Evolutionary conservation across 441 rosid genomes (phyloP).

Genomic region (Gossypium trilobum): DNA sequence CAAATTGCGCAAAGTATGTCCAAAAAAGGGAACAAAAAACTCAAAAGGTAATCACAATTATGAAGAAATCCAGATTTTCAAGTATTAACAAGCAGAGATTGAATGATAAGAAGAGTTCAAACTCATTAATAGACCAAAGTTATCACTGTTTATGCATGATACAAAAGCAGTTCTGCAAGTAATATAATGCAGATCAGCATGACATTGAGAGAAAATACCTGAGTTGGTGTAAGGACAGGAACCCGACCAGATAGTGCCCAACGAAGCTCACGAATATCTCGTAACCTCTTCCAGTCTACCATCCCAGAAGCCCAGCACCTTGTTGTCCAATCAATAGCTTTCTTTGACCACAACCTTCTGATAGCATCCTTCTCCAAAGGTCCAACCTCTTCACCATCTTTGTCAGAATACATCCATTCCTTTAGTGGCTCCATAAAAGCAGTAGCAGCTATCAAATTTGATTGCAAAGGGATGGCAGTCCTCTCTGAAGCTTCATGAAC

Average conservation of each 20-base stretch:
- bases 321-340: conserved; percentile 78
- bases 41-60: neutral
- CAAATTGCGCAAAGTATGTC: neutral
- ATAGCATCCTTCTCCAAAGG: conserved; percentile 94
- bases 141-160: neutral
- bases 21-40: neutral
- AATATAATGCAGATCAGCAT: conserved; percentile 5
- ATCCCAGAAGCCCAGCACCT: conserved; percentile 95
- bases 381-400: conserved; percentile 74
- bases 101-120: neutral
- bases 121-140: neutral
- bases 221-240: conserved; percentile 89
- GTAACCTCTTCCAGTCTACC: conserved; percentile 92
- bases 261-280: conserved; percentile 98
- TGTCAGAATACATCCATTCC: conserved; percentile 90
- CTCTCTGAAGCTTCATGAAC: conserved; percentile 96
- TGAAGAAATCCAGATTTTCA: neutral
- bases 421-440: conserved; percentile 99
- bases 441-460: conserved; percentile 93
- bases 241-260: conserved; percentile 91
- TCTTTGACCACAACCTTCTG: conserved; percentile 94
- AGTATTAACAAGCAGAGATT: conserved; percentile 1
- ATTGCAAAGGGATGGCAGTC: conserved; percentile 91
- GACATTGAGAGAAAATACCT: conserved; percentile 43
- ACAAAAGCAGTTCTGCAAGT: conserved; percentile 4